Percentiles rank a stretch among this genome's conserved stretches.
Evolutionary conservation across 352 stramenopile genomes (phyloP).

Genomic region (Saprolegnia diclina): DNA sequence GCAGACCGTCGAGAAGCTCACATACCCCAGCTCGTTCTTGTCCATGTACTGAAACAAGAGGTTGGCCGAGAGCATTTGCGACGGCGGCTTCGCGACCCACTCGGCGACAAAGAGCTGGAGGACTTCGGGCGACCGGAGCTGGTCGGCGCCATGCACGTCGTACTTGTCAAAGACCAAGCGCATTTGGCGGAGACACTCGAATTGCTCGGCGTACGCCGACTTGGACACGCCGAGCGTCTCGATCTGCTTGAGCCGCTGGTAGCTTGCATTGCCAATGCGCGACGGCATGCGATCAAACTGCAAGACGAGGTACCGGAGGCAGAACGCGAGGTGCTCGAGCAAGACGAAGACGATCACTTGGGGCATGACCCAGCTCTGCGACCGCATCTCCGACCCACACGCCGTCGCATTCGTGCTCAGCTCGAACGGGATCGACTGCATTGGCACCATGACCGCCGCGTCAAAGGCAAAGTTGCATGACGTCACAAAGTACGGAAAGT

Average conservation of each 20-base stretch:
- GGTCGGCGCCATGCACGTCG: constrained; percentile 61
- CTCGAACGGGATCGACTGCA: constrained; percentile 44
- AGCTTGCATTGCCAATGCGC: constrained; percentile 61
- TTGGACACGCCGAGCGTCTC: constrained; percentile 57
- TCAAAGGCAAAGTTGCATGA: constrained; percentile 69
- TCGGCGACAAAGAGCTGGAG: constrained; percentile 55
- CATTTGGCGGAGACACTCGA: constrained; percentile 79
- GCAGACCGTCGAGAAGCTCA: constrained; percentile 78
- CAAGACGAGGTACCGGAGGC: constrained; percentile 76
- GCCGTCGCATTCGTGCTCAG: constrained; percentile 33
- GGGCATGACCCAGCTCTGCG: constrained; percentile 55
- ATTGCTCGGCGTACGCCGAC: constrained; percentile 55
- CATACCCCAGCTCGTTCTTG: constrained; percentile 70
- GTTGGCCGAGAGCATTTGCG: constrained; percentile 62
- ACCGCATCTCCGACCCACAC: constrained; percentile 44
- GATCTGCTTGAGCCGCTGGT: constrained; percentile 74
- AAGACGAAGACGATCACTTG: constrained; percentile 80
- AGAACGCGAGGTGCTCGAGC: constrained; percentile 77
- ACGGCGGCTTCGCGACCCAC: constrained; percentile 80
- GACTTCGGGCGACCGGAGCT: constrained; percentile 33
- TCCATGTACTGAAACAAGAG: constrained; percentile 87
- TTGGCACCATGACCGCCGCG: constrained; percentile 68
- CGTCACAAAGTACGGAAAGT: constrained; percentile 74
- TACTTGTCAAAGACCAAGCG: constrained; percentile 77
- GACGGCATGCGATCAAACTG: constrained; percentile 71